Evolutionary conservation across 2,329 filamentous ascomycete genomes (phyloP).

Genomic region (Coleophoma eucalyptorum): DNA sequence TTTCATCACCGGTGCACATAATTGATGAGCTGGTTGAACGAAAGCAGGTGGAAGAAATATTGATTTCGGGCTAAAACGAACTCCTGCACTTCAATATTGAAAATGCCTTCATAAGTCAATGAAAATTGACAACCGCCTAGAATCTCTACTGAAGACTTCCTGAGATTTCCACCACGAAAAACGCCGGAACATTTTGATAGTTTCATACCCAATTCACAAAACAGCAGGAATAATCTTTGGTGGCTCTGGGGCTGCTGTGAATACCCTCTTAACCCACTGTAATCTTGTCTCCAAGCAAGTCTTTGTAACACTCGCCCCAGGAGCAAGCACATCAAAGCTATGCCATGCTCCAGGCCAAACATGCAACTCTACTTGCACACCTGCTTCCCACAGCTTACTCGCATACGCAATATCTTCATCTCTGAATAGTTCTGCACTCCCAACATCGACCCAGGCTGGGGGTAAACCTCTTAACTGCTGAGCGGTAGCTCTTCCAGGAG

Average conservation of each 20-base stretch:
- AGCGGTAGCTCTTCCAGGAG: conserved; percentile 21
- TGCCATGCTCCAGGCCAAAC: conserved; percentile 29
- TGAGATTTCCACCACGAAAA: too few relatives aligned
- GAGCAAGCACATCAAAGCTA: neutral
- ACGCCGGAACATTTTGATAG: too few relatives aligned
- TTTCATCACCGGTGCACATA: too few relatives aligned
- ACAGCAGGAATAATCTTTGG: neutral
- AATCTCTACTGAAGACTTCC: too few relatives aligned
- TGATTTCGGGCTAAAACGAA: too few relatives aligned
- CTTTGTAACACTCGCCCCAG: neutral
- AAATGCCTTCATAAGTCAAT: too few relatives aligned
- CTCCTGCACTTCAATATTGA: too few relatives aligned
- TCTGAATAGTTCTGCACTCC: conserved; percentile 28
- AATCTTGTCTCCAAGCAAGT: neutral
- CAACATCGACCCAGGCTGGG: conserved; percentile 31
- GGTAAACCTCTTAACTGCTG: conserved; percentile 26
- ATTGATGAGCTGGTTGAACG: too few relatives aligned
- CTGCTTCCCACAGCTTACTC: conserved; percentile 27
- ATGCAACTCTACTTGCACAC: conserved; percentile 30
- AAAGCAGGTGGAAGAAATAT: too few relatives aligned
- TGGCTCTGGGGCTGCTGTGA: neutral
- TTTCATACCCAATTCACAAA: neutral
- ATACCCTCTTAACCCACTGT: neutral
- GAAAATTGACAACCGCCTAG: too few relatives aligned
- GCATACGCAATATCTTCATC: conserved; percentile 31